Base-by-base conservation (phyloP, 2,329 filamentous ascomycete genomes). In the Lecanicillium sp. region DNA sequence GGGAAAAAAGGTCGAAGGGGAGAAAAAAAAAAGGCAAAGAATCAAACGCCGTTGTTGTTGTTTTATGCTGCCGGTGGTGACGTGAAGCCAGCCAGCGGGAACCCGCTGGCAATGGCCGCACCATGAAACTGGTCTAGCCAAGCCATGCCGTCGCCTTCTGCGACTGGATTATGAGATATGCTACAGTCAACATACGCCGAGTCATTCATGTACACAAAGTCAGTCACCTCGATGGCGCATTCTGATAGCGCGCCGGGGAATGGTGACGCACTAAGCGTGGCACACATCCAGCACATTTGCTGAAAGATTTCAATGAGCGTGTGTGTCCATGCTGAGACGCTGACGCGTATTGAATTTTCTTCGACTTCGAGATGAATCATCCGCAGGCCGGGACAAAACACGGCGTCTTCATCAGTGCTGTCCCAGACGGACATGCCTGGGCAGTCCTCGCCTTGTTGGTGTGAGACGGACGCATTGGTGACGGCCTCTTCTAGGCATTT, bases 271-370 rank as follows among this genome's bases (percentile, higher is more conserved):
- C 56, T 60, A 9, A 62, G 48, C 2, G 50, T 49, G 2, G 58
- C 58, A 18, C 57, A 62, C 2, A 51, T 54, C 59, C 59, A 63
- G 9, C 54, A 55, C 58, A 62, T 59, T 36, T 60, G 58, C 33
- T 62, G 58, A 3, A 62, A 50, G 3, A 61, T 50, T 11, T 60
- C 56, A 31, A 59, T 53, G 46, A 62, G 51, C 3, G 52, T 55
- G 20, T 56, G 54, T 0, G 54, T 52, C 58, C 58, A 57, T 1
- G 58, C 56, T 3, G 56, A 61, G 2, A 56, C 53, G 17, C 48
- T 59, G 29, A 62, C 45, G 0, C 57, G 46, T 15, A 62, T 50
- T 0, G 45, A 49, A 2, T 54, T 51, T 9, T 54, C 51, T 32
- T 62, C 59, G 3, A 61, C 46, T 40, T 62, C 59, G 1, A 62